Percentiles rank a stretch among this genome's conserved stretches.
These are phyloP conservation scores for Colletotrichum acutatum DNA, from an alignment of 2,329 filamentous ascomycete species.

Conservation along the genomic window DNA sequence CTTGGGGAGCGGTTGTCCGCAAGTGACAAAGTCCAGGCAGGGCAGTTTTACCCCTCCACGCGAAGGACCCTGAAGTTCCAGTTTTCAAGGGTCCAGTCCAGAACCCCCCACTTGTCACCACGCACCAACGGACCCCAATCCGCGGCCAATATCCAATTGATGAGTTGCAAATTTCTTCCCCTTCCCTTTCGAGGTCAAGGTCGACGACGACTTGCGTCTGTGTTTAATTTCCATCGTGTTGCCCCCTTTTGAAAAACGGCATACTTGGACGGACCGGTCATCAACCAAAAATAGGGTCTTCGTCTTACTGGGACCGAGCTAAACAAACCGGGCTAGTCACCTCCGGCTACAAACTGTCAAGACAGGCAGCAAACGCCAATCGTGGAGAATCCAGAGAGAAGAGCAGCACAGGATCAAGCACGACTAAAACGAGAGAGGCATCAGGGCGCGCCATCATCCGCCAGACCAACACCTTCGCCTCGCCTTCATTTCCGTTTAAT, in stretches of 20 bases:
- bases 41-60: slow-evolving; percentile 30
- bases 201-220: slow-evolving; percentile 3
- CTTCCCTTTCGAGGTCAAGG: background rate
- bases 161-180: slow-evolving; percentile 33
- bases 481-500: background rate
- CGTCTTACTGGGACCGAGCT: background rate
- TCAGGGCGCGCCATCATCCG: background rate
- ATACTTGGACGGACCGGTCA: slow-evolving; percentile 2
- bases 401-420: background rate
- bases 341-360: background rate
- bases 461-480: background rate
- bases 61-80: slow-evolving; percentile 35
- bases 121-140: slow-evolving; percentile 31
- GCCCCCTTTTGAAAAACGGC: slow-evolving; percentile 24
- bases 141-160: slow-evolving; percentile 28
- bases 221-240: background rate
- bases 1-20: background rate
- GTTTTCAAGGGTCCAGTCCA: slow-evolving; percentile 36
- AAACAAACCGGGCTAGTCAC: background rate
- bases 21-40: background rate
- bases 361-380: background rate
- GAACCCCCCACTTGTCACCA: slow-evolving; percentile 28
- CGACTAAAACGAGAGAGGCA: background rate
- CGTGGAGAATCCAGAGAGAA: too few relatives aligned
- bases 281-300: background rate